Evolutionary conservation across 73 alveolate species (phyloP).

Genomic region (Blepharisma stoltei): DNA sequence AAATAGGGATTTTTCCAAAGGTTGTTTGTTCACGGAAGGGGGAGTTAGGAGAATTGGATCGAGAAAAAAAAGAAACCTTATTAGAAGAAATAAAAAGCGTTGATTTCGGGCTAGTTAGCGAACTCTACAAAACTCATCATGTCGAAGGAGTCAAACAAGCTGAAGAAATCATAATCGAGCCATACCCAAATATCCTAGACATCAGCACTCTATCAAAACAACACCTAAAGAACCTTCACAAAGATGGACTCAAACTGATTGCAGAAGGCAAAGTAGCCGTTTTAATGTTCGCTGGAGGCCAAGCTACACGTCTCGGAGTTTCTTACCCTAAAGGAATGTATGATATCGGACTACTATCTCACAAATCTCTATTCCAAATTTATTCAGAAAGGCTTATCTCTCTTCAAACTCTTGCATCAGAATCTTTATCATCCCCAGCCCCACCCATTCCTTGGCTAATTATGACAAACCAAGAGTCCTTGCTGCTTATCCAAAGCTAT

Average conservation of each 20-base stretch:
- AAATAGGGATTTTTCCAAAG: too few relatives aligned
- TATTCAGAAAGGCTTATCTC: constrained; percentile 41
- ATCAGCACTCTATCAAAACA: too few relatives aligned
- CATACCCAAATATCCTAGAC: too few relatives aligned
- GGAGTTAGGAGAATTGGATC: too few relatives aligned
- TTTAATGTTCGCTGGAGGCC: constrained; percentile 87
- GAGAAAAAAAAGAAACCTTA: too few relatives aligned
- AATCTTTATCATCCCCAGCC: background rate
- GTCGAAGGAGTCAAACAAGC: too few relatives aligned
- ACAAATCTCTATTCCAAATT: constrained; percentile 71
- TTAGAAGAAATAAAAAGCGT: too few relatives aligned
- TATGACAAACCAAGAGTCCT: constrained; percentile 68
- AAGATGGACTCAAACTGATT: constrained; percentile 18
- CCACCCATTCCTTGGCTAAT: constrained; percentile 50
- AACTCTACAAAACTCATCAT: too few relatives aligned
- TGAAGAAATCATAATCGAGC: too few relatives aligned
- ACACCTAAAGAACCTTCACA: background rate
- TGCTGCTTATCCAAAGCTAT: constrained; percentile 50
- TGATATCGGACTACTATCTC: constrained; percentile 81
- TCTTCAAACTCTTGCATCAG: constrained; percentile 23
- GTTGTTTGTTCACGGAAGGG: too few relatives aligned
- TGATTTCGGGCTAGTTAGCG: too few relatives aligned
- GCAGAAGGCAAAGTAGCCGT: constrained; percentile 30
- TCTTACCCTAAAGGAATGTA: constrained; percentile 89
- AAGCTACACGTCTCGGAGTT: constrained; percentile 89